Evolutionary conservation across 148 eudicot species (phyloP), one percentile per base, ranked within the genome.

Genomic region (Cornus controversa): DNA sequence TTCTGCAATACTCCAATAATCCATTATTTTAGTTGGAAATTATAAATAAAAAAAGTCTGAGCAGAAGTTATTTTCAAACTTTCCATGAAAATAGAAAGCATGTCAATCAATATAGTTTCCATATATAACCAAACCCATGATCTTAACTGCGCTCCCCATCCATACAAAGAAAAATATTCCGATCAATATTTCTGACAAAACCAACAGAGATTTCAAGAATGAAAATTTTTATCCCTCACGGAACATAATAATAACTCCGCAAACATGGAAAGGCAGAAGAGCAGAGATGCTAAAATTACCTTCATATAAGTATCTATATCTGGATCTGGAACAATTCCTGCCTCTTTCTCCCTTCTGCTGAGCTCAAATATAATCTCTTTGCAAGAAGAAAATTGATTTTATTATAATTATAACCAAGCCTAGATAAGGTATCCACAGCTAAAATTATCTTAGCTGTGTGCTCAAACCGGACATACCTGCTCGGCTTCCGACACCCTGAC

Each of bases 271-370:
- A 42, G 50, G 0, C 1, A 26, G 11, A 65, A 20, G 4, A 34
- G 6, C 28, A 74, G 42, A 65, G 40, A 67, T 37, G 53, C 5
- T 23, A 66, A 50, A 11, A 25, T 8, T 79, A 91, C 98, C 97
- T 94, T 94, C 95, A 92, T 91, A 77, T 83, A 94, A 58, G 90
- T 84, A 84, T 92, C 98, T 24, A 87, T 77, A 60, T 90, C 94
- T 31, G 88, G 90, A 84, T 93, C 93, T n/a, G 98, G 96, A 78
- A 91, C 58, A 26, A 93, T 85, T 74, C 92, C 90, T 70, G 87
- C 89, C 63, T 85, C 90, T 77, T 91, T 93, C 82, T 93, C 96
- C 82, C 94, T 87, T 87, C 86, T 90, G 77, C 78, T 83, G 71
- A 93, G 80, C 76, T 90, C 94, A 60, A 20, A 25, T 87, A 93